Base-by-base conservation (phyloP, 108 stramenopile genomes). In the Mediolabrus comicus region DNA sequence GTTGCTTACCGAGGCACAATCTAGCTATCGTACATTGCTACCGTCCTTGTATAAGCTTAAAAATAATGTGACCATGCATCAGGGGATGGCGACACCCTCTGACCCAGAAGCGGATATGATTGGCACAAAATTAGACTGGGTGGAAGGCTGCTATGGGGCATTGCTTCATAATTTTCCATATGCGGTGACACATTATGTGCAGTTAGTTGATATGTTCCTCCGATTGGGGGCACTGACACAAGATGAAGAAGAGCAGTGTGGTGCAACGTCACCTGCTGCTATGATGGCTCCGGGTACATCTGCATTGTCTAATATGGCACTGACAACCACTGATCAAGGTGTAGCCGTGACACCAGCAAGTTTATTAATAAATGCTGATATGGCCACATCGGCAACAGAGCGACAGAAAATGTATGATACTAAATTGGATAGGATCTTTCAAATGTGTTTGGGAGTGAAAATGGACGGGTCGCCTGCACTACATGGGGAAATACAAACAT, bases 111-210 rank as follows among this genome's bases (percentile, higher is more conserved):
- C 83, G 36, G 76, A 77, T 24, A 13, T 72, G 14, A 28, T 62
- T 5, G 83, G 84, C 54, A 52, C 76, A 34, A 86, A 89, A 65
- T 59, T 94, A 71, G 93, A 94, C 57, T 92, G 89, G 89, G 81
- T 94, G 34, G 90, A 90, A 69, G 69, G 79, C 8, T 91, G 90
- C 58, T 85, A 90, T 49, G 86, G 90, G 31, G 56, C 83, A 5
- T 65, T 94, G 13, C 74, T 94, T 17, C 78, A 84, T 53, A 71
- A 87, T 54, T 94, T 92, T 65, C 90, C 93, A 19, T 90, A 90
- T 54, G 80, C 84, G 6, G 60, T 51, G 6, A 8, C 58, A 1
- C 80, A 94, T 60, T 67, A 65, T 24, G 83, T 78, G 0, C 53
- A 77, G 14, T 62, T 88, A 29, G 82, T 75, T n/a, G 84, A 90